These are phyloP conservation scores for Fusarium oxysporum DNA, from an alignment of 2,329 filamentous ascomycete species.

Conservation along the genomic window DNA sequence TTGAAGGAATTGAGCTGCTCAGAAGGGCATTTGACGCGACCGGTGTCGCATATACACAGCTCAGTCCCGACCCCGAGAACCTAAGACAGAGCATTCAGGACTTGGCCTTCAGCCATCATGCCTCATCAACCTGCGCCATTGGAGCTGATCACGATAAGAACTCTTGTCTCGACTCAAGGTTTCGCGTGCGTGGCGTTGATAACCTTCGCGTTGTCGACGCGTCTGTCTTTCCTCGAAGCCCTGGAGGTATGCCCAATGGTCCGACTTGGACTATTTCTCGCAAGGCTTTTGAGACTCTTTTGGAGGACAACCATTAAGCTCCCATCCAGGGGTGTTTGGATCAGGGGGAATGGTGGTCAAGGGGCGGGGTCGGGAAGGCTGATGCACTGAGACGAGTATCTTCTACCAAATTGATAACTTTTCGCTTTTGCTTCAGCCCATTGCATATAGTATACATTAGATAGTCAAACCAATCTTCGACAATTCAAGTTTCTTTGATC, in stretches of 20 bases:
- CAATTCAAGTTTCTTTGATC: not conserved
- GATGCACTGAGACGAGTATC: not conserved
- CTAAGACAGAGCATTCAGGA: not conserved
- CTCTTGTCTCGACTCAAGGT: not conserved
- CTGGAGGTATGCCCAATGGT: slow-evolving; percentile 6
- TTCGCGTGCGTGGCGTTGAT: slow-evolving; percentile 1
- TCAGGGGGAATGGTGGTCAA: accelerated
- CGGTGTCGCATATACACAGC: not conserved
- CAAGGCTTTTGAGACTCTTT: slow-evolving; percentile 4
- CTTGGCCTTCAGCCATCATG: not conserved
- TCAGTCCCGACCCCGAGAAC: not conserved
- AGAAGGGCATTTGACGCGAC: slow-evolving; percentile 1
- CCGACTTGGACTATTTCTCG: slow-evolving; percentile 14
- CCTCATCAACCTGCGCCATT: not conserved
- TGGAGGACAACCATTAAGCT: not conserved
- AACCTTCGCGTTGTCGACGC: slow-evolving; percentile 7
- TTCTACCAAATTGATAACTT: not conserved
- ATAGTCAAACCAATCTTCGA: not conserved
- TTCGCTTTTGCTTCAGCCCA: accelerated
- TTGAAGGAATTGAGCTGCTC: slow-evolving; percentile 7
- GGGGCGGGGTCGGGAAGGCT: accelerated
- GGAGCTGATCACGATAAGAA: not conserved
- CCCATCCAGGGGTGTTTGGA: accelerated
- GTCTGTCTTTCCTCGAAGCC: not conserved
- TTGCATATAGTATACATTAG: accelerated